These are phyloP conservation scores for Penicillium paneum DNA, from an alignment of 2,329 filamentous ascomycete species.

Conservation along the genomic window DNA sequence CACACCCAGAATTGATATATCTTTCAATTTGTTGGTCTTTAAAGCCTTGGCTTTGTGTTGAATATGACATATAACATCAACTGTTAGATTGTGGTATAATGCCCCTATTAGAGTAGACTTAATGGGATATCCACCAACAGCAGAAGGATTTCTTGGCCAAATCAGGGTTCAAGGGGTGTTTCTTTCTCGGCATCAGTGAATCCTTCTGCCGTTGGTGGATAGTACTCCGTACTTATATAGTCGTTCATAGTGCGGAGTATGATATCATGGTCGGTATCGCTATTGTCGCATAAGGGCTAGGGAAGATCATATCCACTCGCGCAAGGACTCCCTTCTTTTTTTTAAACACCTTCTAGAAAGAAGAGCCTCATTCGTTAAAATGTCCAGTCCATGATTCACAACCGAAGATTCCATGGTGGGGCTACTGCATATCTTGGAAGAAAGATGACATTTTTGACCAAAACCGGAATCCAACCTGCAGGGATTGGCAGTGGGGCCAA, in stretches of 20 bases:
- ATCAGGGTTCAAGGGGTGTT: not conserved
- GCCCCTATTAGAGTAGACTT: not conserved
- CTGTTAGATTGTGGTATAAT: no score
- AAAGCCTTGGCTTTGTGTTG: no score
- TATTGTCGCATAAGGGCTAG: slow-evolving; percentile 1
- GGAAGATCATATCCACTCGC: slow-evolving; percentile 9
- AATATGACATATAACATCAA: no score
- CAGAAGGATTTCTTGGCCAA: not conserved
- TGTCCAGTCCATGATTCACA: not conserved
- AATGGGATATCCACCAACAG: not conserved
- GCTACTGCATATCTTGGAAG: no score
- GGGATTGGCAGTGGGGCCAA: not conserved
- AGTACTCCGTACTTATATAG: not conserved
- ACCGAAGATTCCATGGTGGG: not conserved
- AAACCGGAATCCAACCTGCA: not conserved
- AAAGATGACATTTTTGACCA: not conserved
- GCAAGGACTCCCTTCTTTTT: not conserved
- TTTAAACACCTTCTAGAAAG: not conserved
- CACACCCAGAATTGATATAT: no score
- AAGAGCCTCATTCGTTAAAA: not conserved
- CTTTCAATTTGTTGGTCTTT: no score
- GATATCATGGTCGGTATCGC: not conserved
- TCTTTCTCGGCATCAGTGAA: not conserved
- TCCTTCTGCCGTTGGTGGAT: no score
- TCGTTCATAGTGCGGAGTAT: not conserved